Evolutionary conservation across 1,139 yeast species (phyloP).

Genomic region (Entelexis sorbosivorans): DNA sequence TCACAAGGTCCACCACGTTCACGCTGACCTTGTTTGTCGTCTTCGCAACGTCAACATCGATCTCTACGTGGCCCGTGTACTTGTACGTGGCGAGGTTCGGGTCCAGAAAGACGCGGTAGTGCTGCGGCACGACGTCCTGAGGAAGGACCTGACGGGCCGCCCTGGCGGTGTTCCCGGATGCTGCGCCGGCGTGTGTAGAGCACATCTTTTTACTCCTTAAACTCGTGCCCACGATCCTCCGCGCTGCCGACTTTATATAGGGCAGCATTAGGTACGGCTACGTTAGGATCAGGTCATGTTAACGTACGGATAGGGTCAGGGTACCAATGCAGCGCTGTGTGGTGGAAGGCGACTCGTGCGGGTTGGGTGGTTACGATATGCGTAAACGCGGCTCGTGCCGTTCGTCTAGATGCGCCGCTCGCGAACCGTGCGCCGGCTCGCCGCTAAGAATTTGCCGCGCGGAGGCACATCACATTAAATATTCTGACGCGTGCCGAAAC

Average conservation of each 20-base stretch:
- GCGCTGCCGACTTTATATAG: slow-evolving; percentile 4
- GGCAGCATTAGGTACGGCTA: slow-evolving; percentile 2
- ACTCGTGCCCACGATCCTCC: background rate
- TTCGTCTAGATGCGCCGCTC: too few species aligned
- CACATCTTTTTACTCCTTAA: slow-evolving; percentile 8
- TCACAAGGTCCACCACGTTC: slow-evolving; percentile 55
- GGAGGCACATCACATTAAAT: too few species aligned
- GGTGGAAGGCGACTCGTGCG: background rate
- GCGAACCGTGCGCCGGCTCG: too few species aligned
- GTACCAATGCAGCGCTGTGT: background rate
- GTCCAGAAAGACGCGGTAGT: slow-evolving; percentile 60
- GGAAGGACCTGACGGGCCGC: slow-evolving; percentile 45
- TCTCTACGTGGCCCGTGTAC: slow-evolving; percentile 54
- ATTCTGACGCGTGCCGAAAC: too few species aligned
- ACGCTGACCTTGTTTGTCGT: slow-evolving; percentile 42
- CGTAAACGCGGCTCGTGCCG: background rate
- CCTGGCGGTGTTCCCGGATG: slow-evolving; percentile 2
- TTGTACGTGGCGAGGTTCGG: slow-evolving; percentile 64
- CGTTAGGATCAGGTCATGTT: slow-evolving; percentile 1
- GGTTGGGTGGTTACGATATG: background rate
- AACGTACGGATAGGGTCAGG: background rate
- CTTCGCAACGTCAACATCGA: slow-evolving; percentile 54
- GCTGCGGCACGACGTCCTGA: slow-evolving; percentile 56
- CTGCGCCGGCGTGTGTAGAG: slow-evolving; percentile 13
- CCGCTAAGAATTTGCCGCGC: too few species aligned